Percentiles rank a stretch among this genome's conserved stretches.
Evolutionary conservation across 495 filamentous ascomycete species (phyloP).

Genomic region (Xylaria scruposa): DNA sequence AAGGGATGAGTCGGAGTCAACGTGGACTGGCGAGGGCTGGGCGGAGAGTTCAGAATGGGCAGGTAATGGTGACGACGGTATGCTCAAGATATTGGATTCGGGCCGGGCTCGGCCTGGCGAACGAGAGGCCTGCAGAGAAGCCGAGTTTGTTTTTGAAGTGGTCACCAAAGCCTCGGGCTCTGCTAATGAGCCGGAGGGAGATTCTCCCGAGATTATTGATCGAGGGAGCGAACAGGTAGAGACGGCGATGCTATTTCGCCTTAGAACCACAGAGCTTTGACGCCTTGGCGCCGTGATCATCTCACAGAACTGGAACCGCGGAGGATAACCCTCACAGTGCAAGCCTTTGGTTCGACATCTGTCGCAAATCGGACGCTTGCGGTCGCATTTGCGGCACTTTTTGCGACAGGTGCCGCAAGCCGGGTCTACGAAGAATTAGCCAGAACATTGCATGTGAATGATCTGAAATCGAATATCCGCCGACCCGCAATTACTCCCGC

Average conservation of each 20-base stretch:
- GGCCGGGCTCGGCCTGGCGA: background rate
- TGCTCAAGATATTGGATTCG: background rate
- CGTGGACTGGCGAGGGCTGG: background rate
- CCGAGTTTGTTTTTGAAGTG: background rate
- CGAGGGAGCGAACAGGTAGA: background rate
- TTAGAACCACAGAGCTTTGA: background rate
- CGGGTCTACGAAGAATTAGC: background rate
- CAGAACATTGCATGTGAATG: background rate
- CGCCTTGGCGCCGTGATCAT: background rate
- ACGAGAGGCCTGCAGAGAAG: background rate
- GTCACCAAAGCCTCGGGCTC: background rate
- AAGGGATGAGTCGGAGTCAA: background rate
- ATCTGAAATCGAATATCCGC: background rate
- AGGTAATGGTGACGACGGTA: background rate
- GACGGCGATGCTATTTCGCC: background rate
- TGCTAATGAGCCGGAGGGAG: background rate
- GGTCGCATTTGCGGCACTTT: slow-evolving; percentile 13
- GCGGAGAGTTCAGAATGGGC: background rate
- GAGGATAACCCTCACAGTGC: slow-evolving; percentile 5
- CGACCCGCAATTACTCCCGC: background rate
- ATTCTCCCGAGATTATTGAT: background rate
- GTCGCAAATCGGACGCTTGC: slow-evolving; percentile 1
- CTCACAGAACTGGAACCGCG: slow-evolving; percentile 9
- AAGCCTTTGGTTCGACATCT: slow-evolving; percentile 8
- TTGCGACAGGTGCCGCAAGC: slow-evolving; percentile 5